Conservation (phyloP, 257 asterid genomes). For the Echites panduratus region DNA sequence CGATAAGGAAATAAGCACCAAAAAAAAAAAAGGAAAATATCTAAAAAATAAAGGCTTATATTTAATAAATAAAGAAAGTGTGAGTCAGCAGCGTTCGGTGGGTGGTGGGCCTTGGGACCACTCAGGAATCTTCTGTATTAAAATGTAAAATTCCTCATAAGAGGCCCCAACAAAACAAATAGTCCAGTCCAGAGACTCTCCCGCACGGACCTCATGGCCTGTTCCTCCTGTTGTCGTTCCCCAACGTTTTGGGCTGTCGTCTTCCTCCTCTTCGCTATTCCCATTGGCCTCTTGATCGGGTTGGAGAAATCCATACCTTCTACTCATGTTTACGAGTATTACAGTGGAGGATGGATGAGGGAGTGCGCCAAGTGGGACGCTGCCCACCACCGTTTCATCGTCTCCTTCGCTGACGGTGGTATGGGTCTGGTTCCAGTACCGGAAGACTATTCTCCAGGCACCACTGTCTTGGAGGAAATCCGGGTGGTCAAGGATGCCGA, state of each 20-base stretch:
- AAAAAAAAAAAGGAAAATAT: too few species aligned
- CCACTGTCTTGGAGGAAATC: slow-evolving; percentile 41
- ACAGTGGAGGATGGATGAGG: slow-evolving; percentile 73
- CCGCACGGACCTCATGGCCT: slow-evolving; percentile 25
- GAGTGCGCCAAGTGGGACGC: slow-evolving; percentile 90
- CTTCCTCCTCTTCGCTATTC: slow-evolving; percentile 62
- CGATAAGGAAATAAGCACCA: too few species aligned
- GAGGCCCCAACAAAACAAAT: not conserved
- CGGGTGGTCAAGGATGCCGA: slow-evolving; percentile 50
- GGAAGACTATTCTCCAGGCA: slow-evolving; percentile 12
- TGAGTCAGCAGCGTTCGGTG: too few species aligned
- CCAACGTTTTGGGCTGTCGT: slow-evolving; percentile 34
- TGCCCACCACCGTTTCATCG: slow-evolving; percentile 59
- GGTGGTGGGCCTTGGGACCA: too few species aligned
- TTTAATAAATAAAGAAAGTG: too few species aligned
- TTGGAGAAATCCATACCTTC: slow-evolving; percentile 49
- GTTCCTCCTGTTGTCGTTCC: slow-evolving; percentile 46
- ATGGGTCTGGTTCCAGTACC: slow-evolving; percentile 55
- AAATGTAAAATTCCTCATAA: not conserved
- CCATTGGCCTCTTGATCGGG: slow-evolving; percentile 56
- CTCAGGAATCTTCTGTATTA: not conserved
- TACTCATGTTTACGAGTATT: slow-evolving; percentile 53
- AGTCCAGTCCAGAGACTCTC: too few species aligned
- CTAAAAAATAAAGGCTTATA: too few species aligned
- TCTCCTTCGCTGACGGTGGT: slow-evolving; percentile 80